Conservation (phyloP, 768 basidiomycete genomes). For the Rhizopogon rudus region DNA sequence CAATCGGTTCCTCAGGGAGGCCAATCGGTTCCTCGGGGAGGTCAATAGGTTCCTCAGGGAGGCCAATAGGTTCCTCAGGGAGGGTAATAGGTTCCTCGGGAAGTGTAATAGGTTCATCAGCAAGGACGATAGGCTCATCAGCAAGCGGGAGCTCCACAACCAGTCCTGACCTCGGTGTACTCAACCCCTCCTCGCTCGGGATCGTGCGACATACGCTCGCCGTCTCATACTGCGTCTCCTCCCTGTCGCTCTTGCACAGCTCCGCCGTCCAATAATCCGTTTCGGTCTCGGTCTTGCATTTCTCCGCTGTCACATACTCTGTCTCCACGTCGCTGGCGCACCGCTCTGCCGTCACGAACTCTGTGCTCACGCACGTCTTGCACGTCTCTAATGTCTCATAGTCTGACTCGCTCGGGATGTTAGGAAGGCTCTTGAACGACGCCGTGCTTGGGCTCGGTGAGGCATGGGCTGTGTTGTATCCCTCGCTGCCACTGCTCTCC, state of each 20-base stretch:
- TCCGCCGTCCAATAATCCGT: slow-evolving; percentile 48
- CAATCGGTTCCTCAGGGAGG: neutral
- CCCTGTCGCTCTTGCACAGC: slow-evolving; percentile 27
- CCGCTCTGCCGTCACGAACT: slow-evolving; percentile 45
- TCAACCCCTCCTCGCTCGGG: slow-evolving; percentile 24
- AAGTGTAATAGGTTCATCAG: neutral
- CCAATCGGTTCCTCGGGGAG: neutral
- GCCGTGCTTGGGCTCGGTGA: slow-evolving; percentile 35
- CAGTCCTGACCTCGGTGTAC: slow-evolving; percentile 33
- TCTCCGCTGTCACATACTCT: slow-evolving; percentile 47
- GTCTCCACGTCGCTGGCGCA: slow-evolving; percentile 38
- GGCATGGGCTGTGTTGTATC: slow-evolving; percentile 37
- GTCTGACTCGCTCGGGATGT: slow-evolving; percentile 52
- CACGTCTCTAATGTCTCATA: slow-evolving; percentile 39
- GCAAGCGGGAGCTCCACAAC: slow-evolving; percentile 23
- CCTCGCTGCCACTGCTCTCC: slow-evolving; percentile 41
- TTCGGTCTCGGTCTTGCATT: slow-evolving; percentile 37
- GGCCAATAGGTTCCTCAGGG: neutral
- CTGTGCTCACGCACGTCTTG: slow-evolving; percentile 35
- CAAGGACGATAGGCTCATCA: neutral
- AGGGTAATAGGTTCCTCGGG: neutral
- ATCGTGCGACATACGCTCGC: slow-evolving; percentile 36
- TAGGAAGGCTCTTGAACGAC: slow-evolving; percentile 55
- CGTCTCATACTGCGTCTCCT: slow-evolving; percentile 43
- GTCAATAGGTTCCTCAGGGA: neutral